phyloP scores from a whole-genome alignment of 495 filamentous ascomycete genomes.

The Aspergillus funiculosus region DNA sequence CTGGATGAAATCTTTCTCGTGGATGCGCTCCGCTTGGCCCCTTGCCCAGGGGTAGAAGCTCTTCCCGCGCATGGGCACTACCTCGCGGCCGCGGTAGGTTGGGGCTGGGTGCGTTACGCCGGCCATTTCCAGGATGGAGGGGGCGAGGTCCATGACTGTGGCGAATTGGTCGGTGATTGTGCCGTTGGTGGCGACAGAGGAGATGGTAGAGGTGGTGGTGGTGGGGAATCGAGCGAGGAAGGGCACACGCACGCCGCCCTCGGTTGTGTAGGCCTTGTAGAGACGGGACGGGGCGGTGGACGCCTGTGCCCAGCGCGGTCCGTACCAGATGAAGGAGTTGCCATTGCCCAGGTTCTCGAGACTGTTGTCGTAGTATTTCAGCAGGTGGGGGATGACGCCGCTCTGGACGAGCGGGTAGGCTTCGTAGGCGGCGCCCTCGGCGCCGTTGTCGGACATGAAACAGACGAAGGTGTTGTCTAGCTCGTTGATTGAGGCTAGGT shows the following conservation, averaged over 20 bases:
- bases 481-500: constrained; percentile 51
- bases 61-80: constrained; percentile 55
- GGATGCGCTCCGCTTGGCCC: constrained; percentile 33
- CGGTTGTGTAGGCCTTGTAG: constrained; percentile 58
- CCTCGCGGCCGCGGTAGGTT: constrained; percentile 49
- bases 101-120: constrained; percentile 54
- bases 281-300: constrained; percentile 57
- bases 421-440: constrained; percentile 56
- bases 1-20: constrained; percentile 43
- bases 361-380: constrained; percentile 59
- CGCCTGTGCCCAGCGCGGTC: constrained; percentile 58
- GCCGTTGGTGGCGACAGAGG: constrained; percentile 19
- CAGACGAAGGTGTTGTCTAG: constrained; percentile 59
- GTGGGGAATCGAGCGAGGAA: constrained; percentile 49
- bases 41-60: constrained; percentile 41
- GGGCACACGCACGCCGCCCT: constrained; percentile 56
- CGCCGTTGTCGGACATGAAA: constrained; percentile 63
- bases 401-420: constrained; percentile 52
- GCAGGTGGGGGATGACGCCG: constrained; percentile 47
- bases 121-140: constrained; percentile 56
- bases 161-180: constrained; percentile 52
- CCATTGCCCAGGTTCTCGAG: constrained; percentile 56
- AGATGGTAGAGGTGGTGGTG: constrained; percentile 22
- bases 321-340: constrained; percentile 62
- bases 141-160: constrained; percentile 60